Base-by-base conservation (phyloP, 129 eudicot genomes). In the Artemisia argyi region DNA sequence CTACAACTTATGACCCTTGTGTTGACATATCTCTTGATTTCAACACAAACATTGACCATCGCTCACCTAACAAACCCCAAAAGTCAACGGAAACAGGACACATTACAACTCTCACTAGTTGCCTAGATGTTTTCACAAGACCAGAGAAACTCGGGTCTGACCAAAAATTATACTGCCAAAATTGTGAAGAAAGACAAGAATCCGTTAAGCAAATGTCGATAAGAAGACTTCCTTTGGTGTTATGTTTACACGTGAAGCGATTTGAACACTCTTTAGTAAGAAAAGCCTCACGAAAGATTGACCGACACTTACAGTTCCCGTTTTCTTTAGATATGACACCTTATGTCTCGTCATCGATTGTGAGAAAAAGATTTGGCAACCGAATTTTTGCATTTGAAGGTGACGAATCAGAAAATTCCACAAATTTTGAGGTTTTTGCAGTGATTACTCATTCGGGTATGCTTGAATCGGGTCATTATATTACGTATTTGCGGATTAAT, bases 391-490 rank as follows among this genome's bases (percentile, higher is more conserved):
- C 87, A 0, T 81, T 84, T 12, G 96, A 89, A 15, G 87, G 87
- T 4, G 96, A 86, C 55, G 96, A 89, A 64, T 48, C 74, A 0
- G 96, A 89, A 39, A 66, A 71, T 39, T 85, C 91, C 3, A 79
- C 89, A 2, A 79, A 82, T 74, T 89, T 70, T 67, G 96, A 89
- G 70, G 78, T 86, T 57, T 89, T 89, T 75, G 96, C 96, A 0
- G 89, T 89, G 75, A 85, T 89, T 17, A 86, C 91, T 67, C 96
- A 89, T 56, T 81, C 91, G 51, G 96, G 96, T 54, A 89, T 81
- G 89, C 82, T 89, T 76, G 96, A 89, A 70, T 79, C 91, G 48
- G 96, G 96, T 28, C 96, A 89, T 76, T 89, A 89, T 20, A 72
- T 84, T 70, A 89, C 91, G 1, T 89, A 89, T 66, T 48, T 89